Conservation (phyloP, 2,329 filamentous ascomycete species). For the Alternaria brassicae region DNA sequence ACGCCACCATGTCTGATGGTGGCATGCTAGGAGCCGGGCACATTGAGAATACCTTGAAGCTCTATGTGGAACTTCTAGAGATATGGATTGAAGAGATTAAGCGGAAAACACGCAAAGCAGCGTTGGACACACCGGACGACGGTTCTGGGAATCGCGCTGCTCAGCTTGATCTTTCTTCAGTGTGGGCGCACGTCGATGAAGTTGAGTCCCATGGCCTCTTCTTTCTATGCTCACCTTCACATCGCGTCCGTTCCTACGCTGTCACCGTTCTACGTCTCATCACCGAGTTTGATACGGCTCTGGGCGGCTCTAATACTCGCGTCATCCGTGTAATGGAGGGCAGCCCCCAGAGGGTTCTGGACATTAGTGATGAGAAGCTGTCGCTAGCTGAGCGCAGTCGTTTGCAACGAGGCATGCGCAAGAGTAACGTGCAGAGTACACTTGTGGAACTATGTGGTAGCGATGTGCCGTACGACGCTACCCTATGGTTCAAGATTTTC, state of each 20-base stretch:
- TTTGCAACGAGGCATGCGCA: conserved; percentile 86
- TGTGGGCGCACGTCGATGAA: conserved; percentile 94
- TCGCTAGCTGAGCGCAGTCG: conserved; percentile 92
- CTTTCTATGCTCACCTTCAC: conserved; percentile 95
- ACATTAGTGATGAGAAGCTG: conserved; percentile 88
- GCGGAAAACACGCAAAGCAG: conserved; percentile 78
- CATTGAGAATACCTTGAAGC: conserved; percentile 88
- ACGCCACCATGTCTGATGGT: conserved; percentile 97
- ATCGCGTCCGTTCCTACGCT: conserved; percentile 85
- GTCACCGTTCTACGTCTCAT: conserved; percentile 92
- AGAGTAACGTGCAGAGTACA: conserved; percentile 81
- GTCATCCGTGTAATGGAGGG: conserved; percentile 93
- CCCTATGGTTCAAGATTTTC: conserved; percentile 97
- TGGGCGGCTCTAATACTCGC: conserved; percentile 80
- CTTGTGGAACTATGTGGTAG: conserved; percentile 94
- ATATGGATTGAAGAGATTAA: conserved; percentile 99
- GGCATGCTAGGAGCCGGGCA: conserved; percentile 93
- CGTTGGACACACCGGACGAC: conserved; percentile 67
- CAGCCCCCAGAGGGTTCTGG: conserved; percentile 86
- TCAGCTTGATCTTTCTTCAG: conserved; percentile 83
- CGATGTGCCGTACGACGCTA: conserved; percentile 92
- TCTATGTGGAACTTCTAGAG: conserved; percentile 91
- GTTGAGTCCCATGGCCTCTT: conserved; percentile 96
- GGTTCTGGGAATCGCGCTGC: conserved; percentile 74
- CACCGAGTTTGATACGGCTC: conserved; percentile 88